A percentile compares a stretch with the other conserved stretches of the same genome.
These are phyloP conservation scores for Phytopythium delawarense DNA, from an alignment of 352 stramenopile species.

Conservation along the genomic window DNA sequence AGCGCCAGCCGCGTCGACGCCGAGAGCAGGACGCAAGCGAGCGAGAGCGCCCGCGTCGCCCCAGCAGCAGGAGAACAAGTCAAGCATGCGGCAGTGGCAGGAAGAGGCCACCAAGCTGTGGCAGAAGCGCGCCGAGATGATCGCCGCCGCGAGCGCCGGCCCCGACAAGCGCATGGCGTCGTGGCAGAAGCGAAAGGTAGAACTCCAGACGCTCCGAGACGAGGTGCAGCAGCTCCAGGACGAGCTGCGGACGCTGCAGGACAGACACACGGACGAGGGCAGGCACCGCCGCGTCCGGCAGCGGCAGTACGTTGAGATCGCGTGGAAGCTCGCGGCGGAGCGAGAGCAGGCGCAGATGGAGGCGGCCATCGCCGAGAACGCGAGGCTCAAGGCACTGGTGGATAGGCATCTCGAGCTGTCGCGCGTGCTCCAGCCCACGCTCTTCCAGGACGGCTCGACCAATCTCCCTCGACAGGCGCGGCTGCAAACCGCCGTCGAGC, in stretches of 20 bases:
- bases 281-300: neutral
- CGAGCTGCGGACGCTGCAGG: neutral
- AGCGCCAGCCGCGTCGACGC: neutral
- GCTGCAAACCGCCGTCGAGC: neutral
- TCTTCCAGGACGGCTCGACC: neutral
- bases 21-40: neutral
- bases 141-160: neutral
- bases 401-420: neutral
- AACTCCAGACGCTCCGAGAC: neutral
- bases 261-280: neutral
- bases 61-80: neutral
- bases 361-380: conserved; percentile 1
- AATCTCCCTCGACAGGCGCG: conserved; percentile 1
- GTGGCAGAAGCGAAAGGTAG: conserved; percentile 3
- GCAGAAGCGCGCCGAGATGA: neutral
- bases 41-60: neutral
- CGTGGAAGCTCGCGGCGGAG: neutral
- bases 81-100: conserved; percentile 6
- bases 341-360: neutral
- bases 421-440: neutral
- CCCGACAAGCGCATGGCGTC: neutral
- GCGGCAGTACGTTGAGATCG: neutral
- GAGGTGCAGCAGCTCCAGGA: neutral
- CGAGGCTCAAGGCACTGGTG: neutral
- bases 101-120: conserved; percentile 2